A percentile compares a stretch with the other conserved stretches of the same genome.
Evolutionary conservation across 257 asterid genomes (phyloP).

Genomic region (Solanum piurae): DNA sequence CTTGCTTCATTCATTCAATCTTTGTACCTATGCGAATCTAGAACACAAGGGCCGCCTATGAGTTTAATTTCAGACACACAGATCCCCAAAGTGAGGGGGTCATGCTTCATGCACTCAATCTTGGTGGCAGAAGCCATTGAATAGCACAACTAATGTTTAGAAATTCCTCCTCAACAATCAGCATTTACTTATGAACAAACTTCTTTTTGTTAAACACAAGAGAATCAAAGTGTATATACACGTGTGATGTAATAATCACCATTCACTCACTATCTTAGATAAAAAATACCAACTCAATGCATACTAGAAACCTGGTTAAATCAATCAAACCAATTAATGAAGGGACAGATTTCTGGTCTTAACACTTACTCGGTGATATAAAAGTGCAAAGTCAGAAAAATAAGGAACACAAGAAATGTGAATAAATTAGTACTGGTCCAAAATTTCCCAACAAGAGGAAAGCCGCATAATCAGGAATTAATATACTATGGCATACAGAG

Average conservation of each 20-base stretch:
- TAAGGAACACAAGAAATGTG: not conserved
- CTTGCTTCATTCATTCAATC: too few relatives aligned
- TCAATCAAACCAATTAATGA: not conserved
- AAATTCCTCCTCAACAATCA: not conserved
- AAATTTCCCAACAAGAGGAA: not conserved
- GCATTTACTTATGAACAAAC: not conserved
- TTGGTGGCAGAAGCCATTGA: not conserved
- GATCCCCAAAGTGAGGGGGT: not conserved
- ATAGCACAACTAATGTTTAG: not conserved
- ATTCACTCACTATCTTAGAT: not conserved
- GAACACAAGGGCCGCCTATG: not conserved
- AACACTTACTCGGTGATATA: not conserved
- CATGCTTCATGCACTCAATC: not conserved
- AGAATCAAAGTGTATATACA: not conserved
- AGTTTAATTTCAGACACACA: not conserved
- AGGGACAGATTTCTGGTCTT: not conserved
- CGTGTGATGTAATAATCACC: not conserved
- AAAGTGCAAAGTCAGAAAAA: not conserved
- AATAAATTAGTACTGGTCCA: not conserved
- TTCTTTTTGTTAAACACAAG: not conserved
- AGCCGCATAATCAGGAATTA: not conserved
- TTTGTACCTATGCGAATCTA: not conserved
- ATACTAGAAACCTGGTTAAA: not conserved
- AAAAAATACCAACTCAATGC: not conserved
- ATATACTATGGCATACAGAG: not conserved